phyloP scores from a whole-genome alignment of 2,329 filamentous ascomycete species.

The Aureobasidium musti region DNA sequence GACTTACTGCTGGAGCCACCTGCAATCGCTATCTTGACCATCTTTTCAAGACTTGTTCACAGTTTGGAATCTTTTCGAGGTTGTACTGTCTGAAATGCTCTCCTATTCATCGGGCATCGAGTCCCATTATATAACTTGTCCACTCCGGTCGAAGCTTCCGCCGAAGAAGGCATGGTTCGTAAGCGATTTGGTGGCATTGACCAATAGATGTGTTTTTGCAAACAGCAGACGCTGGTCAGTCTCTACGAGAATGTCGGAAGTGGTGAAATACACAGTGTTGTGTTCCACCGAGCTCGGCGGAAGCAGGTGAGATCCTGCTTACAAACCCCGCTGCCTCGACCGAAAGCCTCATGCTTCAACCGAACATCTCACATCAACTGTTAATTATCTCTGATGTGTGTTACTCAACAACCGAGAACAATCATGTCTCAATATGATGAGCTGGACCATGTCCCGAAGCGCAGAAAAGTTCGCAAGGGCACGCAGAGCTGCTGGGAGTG shows the following conservation, averaged over 20 bases:
- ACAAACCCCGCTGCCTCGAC: slow-evolving; percentile 10
- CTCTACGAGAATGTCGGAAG: not conserved
- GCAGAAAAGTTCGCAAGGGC: slow-evolving; percentile 8
- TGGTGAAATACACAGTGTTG: not conserved
- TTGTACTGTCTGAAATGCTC: not conserved
- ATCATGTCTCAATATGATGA: not conserved
- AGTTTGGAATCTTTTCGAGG: not conserved
- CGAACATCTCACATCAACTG: not conserved
- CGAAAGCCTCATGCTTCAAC: not conserved
- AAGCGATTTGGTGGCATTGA: not conserved
- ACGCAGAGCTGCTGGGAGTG: slow-evolving; percentile 13
- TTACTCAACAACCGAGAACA: too few relatives aligned
- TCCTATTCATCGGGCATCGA: not conserved
- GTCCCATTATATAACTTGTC: not conserved
- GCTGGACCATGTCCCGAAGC: not conserved
- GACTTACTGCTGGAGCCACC: slow-evolving; percentile 2
- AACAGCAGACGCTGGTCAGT: not conserved
- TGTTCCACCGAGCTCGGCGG: slow-evolving; percentile 7
- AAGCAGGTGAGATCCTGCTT: slow-evolving; percentile 5
- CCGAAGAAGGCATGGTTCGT: not conserved
- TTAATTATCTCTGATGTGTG: too few relatives aligned
- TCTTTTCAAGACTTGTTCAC: not conserved
- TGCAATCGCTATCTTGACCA: slow-evolving; percentile 4
- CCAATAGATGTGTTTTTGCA: not conserved
- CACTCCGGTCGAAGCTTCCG: not conserved